Evolutionary conservation across 2,329 filamentous ascomycete genomes (phyloP).

Genomic region (Fusarium miscanthi): DNA sequence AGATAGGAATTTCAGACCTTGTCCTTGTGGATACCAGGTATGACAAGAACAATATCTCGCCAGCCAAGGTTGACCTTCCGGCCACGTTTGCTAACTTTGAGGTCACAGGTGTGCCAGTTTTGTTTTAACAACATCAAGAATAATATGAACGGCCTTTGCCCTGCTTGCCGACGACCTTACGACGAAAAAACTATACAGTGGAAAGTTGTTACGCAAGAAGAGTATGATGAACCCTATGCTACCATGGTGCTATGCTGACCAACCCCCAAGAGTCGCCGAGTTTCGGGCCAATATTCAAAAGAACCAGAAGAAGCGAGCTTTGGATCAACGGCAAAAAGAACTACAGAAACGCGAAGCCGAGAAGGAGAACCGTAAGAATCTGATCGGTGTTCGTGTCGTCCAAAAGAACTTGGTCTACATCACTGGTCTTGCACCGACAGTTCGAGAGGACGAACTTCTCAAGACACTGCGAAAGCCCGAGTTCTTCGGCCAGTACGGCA

Average conservation of each 20-base stretch:
- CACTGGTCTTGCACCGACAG: slow-evolving; percentile 90
- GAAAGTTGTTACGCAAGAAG: slow-evolving; percentile 93
- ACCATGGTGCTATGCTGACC: slow-evolving; percentile 32
- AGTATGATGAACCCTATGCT: slow-evolving; percentile 68
- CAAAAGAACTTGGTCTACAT: slow-evolving; percentile 99
- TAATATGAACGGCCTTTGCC: slow-evolving; percentile 96
- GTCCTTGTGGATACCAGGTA: slow-evolving; percentile 98
- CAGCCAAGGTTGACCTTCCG: slow-evolving; percentile 8
- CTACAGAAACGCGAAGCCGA: slow-evolving; percentile 96
- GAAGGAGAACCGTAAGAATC: slow-evolving; percentile 92
- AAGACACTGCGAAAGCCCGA: slow-evolving; percentile 90
- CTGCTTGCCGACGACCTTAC: slow-evolving; percentile 95
- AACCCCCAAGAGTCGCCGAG: slow-evolving; percentile 69
- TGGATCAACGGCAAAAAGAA: slow-evolving; percentile 88
- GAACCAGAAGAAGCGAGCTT: slow-evolving; percentile 91
- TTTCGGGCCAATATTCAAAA: slow-evolving; percentile 84
- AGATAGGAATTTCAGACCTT: slow-evolving; percentile 96
- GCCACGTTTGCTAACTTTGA: slow-evolving; percentile 41
- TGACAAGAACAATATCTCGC: neutral
- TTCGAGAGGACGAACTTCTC: slow-evolving; percentile 90
- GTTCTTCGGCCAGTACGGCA: slow-evolving; percentile 98
- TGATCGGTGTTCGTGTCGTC: slow-evolving; percentile 93
- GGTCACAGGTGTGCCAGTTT: slow-evolving; percentile 91
- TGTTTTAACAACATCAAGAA: slow-evolving; percentile 99
- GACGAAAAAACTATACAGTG: slow-evolving; percentile 98